Conservation (phyloP, 176 grass and related monocot species). For the Musa acuminata region DNA sequence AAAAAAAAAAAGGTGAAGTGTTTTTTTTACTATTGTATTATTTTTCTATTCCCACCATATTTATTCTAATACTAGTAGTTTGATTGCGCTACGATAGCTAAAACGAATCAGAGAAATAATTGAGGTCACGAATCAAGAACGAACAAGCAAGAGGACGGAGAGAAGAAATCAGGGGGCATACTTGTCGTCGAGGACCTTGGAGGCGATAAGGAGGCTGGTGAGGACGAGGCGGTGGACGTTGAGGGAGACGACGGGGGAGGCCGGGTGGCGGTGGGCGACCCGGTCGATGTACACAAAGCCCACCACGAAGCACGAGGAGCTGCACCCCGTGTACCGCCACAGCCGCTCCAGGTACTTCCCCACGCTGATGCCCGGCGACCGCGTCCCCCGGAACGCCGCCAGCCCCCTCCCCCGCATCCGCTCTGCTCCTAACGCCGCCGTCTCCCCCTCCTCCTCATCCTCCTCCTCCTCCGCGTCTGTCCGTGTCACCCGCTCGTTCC, state of each 20-base stretch:
- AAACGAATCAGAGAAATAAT: too few species aligned
- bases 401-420: conserved; percentile 3
- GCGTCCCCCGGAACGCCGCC: conserved; percentile 45
- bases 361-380: conserved; percentile 50
- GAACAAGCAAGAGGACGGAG: neutral
- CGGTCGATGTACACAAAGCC: conserved; percentile 67
- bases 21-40: too few species aligned
- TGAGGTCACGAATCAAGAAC: too few species aligned
- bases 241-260: conserved; percentile 40
- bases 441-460: neutral
- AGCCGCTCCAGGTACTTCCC: conserved; percentile 80
- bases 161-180: neutral
- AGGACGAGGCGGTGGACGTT: conserved; percentile 83
- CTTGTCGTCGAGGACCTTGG: conserved; percentile 87
- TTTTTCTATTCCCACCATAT: too few species aligned
- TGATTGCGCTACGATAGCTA: too few species aligned
- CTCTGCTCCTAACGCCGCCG: neutral
- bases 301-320: conserved; percentile 64
- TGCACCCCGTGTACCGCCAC: conserved; percentile 52
- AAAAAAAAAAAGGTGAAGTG: neutral
- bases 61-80: too few species aligned
- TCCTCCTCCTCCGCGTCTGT: neutral
- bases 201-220: conserved; percentile 68
- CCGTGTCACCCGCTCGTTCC: conserved; percentile 40
- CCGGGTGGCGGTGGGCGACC: conserved; percentile 49